Evolutionary conservation across 2,329 filamentous ascomycete genomes (phyloP), one percentile per base, ranked within the genome.

Genomic region (Ophidiomyces ophidiicola): DNA sequence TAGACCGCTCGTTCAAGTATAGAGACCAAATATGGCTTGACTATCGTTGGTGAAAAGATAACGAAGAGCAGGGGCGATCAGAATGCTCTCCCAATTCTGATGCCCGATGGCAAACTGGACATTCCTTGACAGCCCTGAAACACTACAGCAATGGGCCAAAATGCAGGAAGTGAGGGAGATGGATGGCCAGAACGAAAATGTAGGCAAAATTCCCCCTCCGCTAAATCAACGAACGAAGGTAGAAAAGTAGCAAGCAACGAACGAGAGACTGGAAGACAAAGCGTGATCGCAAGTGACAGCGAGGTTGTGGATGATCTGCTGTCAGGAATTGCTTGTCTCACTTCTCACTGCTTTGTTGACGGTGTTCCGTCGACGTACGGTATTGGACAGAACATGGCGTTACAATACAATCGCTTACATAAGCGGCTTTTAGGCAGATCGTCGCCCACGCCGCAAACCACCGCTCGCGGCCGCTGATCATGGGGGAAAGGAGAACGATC

Each of bases 301-400:
- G 31, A 20, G 11, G 37, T 14, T 17, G 38, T 31, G 29, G 38
- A 34, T 30, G 30, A 25, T 10, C 14, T 14, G n/a, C 32, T 5
- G 18, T 39, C 37, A 25, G 33, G 37, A 32, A 15, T 17, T 32
- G 6, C 30, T 33, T 33, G 37, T 40, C 17, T 32, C 28, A 32
- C 29, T 37, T 34, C 12, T 18, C 2, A 26, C 4, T 18, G 23
- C 7, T 21, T 36, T 19, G 14, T 29, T 36, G 34, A 19, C 29
- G 34, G 15, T n/a, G n/a, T 32, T 15, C n/a, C 3, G 10, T 10
- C 30, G 18, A 15, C 10, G 10, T 11, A 32, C n/a, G 24, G 24
- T 26, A 26, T 26, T n/a, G n/a, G 24, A 15, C n/a, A 11, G 30
- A 14, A 32, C 18, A 10, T 11, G 10, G 3, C 10, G 10, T 5